phyloP scores from a whole-genome alignment of 345 rosid species.

The Linum trigynum region DNA sequence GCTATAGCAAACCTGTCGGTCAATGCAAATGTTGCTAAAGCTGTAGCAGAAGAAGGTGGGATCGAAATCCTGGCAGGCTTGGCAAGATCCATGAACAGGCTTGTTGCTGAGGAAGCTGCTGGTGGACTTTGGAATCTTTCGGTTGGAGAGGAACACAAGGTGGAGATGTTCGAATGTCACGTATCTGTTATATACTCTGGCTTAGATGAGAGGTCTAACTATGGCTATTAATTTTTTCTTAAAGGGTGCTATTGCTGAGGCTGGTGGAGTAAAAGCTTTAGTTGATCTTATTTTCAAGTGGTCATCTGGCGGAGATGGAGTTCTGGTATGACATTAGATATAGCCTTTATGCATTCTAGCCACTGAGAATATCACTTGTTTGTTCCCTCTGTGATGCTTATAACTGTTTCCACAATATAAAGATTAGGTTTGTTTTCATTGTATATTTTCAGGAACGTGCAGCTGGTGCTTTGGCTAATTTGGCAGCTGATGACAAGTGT shows the following conservation, averaged over 20 bases:
- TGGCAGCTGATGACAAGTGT: conserved; percentile 83
- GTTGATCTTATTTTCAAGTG: conserved; percentile 75
- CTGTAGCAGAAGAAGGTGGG: conserved; percentile 82
- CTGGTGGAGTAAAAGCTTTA: conserved; percentile 72
- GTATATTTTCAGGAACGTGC: conserved; percentile 61
- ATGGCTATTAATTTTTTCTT: neutral
- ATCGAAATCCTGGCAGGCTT: conserved; percentile 51
- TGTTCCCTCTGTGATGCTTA: neutral
- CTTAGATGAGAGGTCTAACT: neutral
- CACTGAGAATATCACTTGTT: neutral
- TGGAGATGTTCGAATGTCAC: conserved; percentile 9
- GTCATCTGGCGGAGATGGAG: conserved; percentile 71
- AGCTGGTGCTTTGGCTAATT: conserved; percentile 80
- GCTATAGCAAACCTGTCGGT: conserved; percentile 86
- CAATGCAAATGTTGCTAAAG: conserved; percentile 68
- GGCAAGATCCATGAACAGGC: conserved; percentile 72
- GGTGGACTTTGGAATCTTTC: conserved; percentile 90
- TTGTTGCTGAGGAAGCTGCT: conserved; percentile 84
- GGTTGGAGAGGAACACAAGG: conserved; percentile 90
- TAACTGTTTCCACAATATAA: neutral
- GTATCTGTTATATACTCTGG: neutral
- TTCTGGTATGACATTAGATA: conserved; percentile 37
- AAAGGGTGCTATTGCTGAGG: conserved; percentile 67
- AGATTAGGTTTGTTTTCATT: neutral
- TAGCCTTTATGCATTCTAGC: neutral